Percentiles rank a stretch among this genome's conserved stretches.
phyloP scores from a whole-genome alignment of 108 stramenopile genomes.

The Craspedostauros australis region DNA sequence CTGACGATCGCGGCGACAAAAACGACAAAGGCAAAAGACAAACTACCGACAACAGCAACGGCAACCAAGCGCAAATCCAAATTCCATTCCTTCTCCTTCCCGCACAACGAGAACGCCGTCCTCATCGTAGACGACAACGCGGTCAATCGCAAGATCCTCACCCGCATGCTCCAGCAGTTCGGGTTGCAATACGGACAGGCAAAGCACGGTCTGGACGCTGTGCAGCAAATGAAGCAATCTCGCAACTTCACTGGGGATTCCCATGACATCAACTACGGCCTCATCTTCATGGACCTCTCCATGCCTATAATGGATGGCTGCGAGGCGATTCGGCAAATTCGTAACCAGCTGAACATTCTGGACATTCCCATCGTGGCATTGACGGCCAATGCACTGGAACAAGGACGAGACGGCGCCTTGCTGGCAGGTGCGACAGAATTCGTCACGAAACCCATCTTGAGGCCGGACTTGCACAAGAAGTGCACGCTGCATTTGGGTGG shows the following conservation, averaged over 20 bases:
- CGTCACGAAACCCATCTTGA: conserved; percentile 27
- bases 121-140: conserved; percentile 44
- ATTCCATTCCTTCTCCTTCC: conserved; percentile 2
- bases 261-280: conserved; percentile 1
- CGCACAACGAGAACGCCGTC: conserved; percentile 4
- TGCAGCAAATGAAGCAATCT: conserved; percentile 31
- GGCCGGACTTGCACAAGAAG: conserved; percentile 12
- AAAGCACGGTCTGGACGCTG: conserved; percentile 32
- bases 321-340: conserved; percentile 41
- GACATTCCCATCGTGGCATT: conserved; percentile 26
- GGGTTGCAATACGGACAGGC: conserved; percentile 14
- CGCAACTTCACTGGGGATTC: conserved; percentile 6
- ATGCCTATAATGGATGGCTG: conserved; percentile 77
- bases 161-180: conserved; percentile 14
- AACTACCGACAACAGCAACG: no score
- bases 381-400: conserved; percentile 25
- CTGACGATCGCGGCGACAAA: background rate
- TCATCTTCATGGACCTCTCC: conserved; percentile 61
- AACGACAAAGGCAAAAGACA: background rate
- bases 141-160: conserved; percentile 31
- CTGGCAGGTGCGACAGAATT: conserved; percentile 25
- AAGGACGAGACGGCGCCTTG: conserved; percentile 5
- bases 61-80: no score
- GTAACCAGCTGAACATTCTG: background rate
- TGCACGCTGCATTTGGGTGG: no score